Evolutionary conservation across 164 flowering plant genomes (phyloP), one percentile per base, ranked within the genome.

Genomic region (Brasenia schreberi): DNA sequence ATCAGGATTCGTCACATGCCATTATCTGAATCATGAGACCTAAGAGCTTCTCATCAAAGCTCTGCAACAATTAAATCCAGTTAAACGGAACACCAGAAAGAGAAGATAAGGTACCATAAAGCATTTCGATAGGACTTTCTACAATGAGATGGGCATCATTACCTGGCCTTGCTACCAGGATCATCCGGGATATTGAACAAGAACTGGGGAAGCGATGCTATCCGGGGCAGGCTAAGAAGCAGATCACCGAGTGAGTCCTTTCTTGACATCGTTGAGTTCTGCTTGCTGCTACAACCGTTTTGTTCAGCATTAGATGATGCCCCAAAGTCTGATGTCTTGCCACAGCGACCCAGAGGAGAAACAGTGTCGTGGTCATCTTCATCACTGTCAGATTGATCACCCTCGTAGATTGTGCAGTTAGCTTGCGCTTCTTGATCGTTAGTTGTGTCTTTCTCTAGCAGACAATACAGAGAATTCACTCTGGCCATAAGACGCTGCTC

Each of bases 391-490:
- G 68, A 77, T 42, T 67, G 75, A 61, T 67, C 70, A 49, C 49
- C 52, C 18, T 45, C 75, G 4, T 6, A 18, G 18, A 9, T 49
- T 49, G 10, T 49, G 16, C 56, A 9, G 56, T 49, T 49, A 27
- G 17, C 49, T 56, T 74, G 83, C 2, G 53, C 39, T 58, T 74
- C 71, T 61, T 80, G 85, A 17, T 60, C 74, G 1, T 81, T 43
- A 0, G 72, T 44, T 4, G 80, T 60, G 63, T 85, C 92, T 61
- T 81, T 86, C 76, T 91, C 91, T 67, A 91, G 72, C 53, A 91
- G 85, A 73, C 88, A 85, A 69, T 89, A 89, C 19, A 91, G 90
- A 60, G 97, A 91, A 65, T 89, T 84, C 70, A 91, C 96, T 72
- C 91, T 84, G 43, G 89, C 74, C 92, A 91, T 86, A 59, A 91